phyloP scores from a whole-genome alignment of 2,329 filamentous ascomycete species.

The Chrysoporthe cubensis region DNA sequence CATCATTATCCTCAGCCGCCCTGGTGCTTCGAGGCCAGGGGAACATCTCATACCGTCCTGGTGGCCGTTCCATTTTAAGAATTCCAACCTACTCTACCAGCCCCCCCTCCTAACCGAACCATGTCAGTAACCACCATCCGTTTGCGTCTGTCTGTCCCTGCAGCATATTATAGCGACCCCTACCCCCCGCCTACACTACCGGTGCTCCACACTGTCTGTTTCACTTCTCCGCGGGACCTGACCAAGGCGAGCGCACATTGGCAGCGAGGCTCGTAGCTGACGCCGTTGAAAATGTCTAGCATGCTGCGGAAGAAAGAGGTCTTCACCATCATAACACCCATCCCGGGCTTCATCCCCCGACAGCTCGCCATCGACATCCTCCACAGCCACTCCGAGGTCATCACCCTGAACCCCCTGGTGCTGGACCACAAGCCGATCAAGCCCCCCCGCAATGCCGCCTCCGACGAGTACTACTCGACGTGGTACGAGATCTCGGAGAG shows the following conservation, averaged over 20 bases:
- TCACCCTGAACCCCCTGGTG: slow-evolving; percentile 72
- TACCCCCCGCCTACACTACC: neutral
- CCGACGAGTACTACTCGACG: slow-evolving; percentile 73
- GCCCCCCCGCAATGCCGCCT: slow-evolving; percentile 67
- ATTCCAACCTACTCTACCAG: too few species aligned
- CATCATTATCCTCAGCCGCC: too few species aligned
- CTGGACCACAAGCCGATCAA: slow-evolving; percentile 65
- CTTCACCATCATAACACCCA: slow-evolving; percentile 71
- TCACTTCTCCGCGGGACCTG: neutral
- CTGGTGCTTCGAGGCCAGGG: neutral
- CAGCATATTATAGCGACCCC: neutral
- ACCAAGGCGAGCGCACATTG: neutral
- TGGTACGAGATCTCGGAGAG: slow-evolving; percentile 76
- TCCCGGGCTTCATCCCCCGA: slow-evolving; percentile 70
- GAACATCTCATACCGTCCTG: neutral
- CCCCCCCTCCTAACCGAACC: neutral
- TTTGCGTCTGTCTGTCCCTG: neutral
- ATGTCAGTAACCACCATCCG: neutral
- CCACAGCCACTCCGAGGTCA: slow-evolving; percentile 71
- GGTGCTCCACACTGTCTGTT: neutral
- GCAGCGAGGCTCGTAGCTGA: slow-evolving; percentile 13
- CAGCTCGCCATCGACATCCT: slow-evolving; percentile 75
- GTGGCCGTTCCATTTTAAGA: neutral
- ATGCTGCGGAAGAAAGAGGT: slow-evolving; percentile 67
- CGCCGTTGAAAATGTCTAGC: slow-evolving; percentile 25